Evolutionary conservation across 139 green algal species (phyloP).

Genomic region (Chlamydomonas sphaeroides): DNA sequence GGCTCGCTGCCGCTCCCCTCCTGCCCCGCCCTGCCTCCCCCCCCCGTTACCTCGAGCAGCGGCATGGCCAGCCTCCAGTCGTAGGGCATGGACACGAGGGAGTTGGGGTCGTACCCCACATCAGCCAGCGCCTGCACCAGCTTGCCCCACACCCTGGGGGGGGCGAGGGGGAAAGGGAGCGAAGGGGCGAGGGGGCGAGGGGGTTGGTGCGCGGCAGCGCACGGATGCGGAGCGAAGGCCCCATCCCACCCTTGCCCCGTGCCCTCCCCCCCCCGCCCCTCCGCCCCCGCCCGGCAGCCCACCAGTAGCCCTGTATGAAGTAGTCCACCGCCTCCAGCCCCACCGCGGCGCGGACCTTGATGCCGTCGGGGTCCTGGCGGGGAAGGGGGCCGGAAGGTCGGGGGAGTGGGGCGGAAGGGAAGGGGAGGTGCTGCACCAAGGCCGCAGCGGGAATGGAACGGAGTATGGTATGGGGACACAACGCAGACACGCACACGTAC

Average conservation of each 20-base stretch:
- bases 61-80: conserved; percentile 83
- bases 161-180: background rate
- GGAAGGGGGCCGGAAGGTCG: background rate
- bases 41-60: conserved; percentile 69
- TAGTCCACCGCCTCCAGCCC: conserved; percentile 78
- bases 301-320: conserved; percentile 70
- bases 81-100: conserved; percentile 70
- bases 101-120: conserved; percentile 83
- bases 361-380: conserved; percentile 62
- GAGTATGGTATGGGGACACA: no score
- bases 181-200: background rate
- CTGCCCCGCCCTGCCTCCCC: conserved; percentile 7
- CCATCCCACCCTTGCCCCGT: background rate
- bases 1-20: background rate
- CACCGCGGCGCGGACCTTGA: conserved; percentile 63
- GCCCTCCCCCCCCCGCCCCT: no score
- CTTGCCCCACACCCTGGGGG: conserved; percentile 78
- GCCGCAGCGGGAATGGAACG: no score
- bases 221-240: background rate
- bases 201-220: no score
- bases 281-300: background rate
- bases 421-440: background rate
- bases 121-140: conserved; percentile 75
- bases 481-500: no score
- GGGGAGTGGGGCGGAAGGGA: background rate